Base-by-base conservation (phyloP, 176 grass and related monocot genomes). In the Luzula sylvatica region DNA sequence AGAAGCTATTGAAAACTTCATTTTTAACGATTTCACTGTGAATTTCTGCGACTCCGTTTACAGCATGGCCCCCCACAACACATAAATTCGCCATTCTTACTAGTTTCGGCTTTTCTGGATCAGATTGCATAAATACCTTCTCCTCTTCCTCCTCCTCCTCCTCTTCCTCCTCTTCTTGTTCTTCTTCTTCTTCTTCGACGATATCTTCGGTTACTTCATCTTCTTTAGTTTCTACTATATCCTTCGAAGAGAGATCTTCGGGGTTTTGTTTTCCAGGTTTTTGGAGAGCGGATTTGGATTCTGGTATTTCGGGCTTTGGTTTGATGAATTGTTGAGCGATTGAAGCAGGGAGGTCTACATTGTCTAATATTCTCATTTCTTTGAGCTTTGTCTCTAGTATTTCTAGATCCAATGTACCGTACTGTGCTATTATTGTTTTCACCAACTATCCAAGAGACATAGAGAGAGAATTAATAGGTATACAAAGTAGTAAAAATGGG, bases 21-120 rank as follows among this genome's bases (percentile, higher is more conserved):
- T 98, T 74, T 68, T 87, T 98, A 66, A 98, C 92, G 57, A 98
- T 98, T 73, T 98, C 78, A 60, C 86, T 98, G 65, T 98, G 92
- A 82, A 98, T 98, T 61, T 78, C 86, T 72, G 92, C 92, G 53
- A 98, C 86, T 22, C 92, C 92, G 62, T 98, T 98, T 67, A 98
- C 86, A 13, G 78, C 80, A 68, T 98, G 86, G 4, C 86, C 92
- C 52, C 92, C 85, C 16, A 83, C 86, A 55, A 98, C 86, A 78
- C 86, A 87, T 13, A 98, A 86, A 51, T 98, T 98, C 46, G 92
- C 92, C 92, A 98, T 98, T 27, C 47, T 77, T 44, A 90, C 72
- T 53, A 87, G 66, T 73, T 81, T 90, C 50, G 86, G 82, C 51
- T 82, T 77, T 18, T 75, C 52, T 65, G 78, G 75, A 73, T 87